phyloP scores from a whole-genome alignment of 495 filamentous ascomycete species.

The Penicillium pulvis region DNA sequence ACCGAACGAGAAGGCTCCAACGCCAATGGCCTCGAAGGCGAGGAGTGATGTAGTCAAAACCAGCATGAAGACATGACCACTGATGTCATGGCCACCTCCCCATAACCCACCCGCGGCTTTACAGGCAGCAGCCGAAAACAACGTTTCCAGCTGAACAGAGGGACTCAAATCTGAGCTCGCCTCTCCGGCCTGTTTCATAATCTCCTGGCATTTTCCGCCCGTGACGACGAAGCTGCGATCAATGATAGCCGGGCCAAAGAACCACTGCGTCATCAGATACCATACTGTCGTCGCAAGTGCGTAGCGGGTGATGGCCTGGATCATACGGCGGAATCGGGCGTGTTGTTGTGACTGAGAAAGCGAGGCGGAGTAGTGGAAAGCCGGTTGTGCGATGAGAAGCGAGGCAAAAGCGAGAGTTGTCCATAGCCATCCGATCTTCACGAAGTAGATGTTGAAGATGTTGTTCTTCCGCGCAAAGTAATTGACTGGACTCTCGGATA shows the following conservation, averaged over 20 bases:
- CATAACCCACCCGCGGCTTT: slow-evolving; percentile 79
- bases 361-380: slow-evolving; percentile 28
- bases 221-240: slow-evolving; percentile 81
- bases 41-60: slow-evolving; percentile 79
- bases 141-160: slow-evolving; percentile 42
- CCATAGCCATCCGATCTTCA: slow-evolving; percentile 96
- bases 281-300: slow-evolving; percentile 70
- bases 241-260: slow-evolving; percentile 86
- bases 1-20: slow-evolving; percentile 39
- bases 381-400: slow-evolving; percentile 62
- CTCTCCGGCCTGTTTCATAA: slow-evolving; percentile 31
- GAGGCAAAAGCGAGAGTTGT: slow-evolving; percentile 67
- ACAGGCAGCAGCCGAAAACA: slow-evolving; percentile 77
- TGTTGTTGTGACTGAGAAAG: slow-evolving; percentile 24
- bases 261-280: slow-evolving; percentile 90
- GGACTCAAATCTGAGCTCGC: slow-evolving; percentile 20
- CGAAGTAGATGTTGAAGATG: slow-evolving; percentile 86
- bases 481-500: slow-evolving; percentile 49
- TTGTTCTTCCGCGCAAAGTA: slow-evolving; percentile 95
- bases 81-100: slow-evolving; percentile 90
- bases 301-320: slow-evolving; percentile 66
- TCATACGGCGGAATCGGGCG: slow-evolving; percentile 27
- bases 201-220: slow-evolving; percentile 73
- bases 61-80: slow-evolving; percentile 91
- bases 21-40: slow-evolving; percentile 75